Conservation (phyloP, 2,329 filamentous ascomycete genomes). For the Clonostachys sp. region DNA sequence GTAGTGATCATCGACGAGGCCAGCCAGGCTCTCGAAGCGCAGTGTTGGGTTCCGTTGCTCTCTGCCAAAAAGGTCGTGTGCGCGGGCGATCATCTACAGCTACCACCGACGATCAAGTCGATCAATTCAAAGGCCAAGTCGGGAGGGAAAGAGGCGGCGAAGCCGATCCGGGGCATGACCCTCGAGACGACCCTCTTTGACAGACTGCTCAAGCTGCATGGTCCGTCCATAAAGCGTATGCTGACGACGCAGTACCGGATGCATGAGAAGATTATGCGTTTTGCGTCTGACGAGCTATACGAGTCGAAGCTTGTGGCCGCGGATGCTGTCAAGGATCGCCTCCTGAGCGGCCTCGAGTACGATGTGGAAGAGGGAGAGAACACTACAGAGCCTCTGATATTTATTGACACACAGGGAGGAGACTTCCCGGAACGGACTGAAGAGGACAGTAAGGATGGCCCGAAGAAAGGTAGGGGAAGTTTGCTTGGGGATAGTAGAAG, state of each 20-base stretch:
- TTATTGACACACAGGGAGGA: conserved; percentile 94
- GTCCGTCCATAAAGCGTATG: conserved; percentile 83
- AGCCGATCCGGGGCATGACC: conserved; percentile 47
- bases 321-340: conserved; percentile 67
- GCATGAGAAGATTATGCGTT: conserved; percentile 94
- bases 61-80: conserved; percentile 80
- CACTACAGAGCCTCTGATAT: conserved; percentile 81
- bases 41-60: conserved; percentile 91
- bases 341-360: conserved; percentile 76
- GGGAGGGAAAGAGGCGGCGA: conserved; percentile 25
- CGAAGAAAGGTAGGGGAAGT: conserved; percentile 38
- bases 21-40: conserved; percentile 90
- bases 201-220: conserved; percentile 76
- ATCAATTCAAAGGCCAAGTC: conserved; percentile 46
- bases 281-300: conserved; percentile 87
- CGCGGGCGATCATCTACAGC: conserved; percentile 89
- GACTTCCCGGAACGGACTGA: conserved; percentile 83
- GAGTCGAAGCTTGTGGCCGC: conserved; percentile 76
- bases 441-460: conserved; percentile 54
- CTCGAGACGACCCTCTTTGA: conserved; percentile 94
- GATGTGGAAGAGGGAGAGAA: conserved; percentile 77
- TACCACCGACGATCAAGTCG: conserved; percentile 93
- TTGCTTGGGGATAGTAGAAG: conserved; percentile 67
- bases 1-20: conserved; percentile 95
- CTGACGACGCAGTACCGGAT: conserved; percentile 97